Conservation (phyloP, 176 grass and related monocot genomes). For the Thinopyrum elongatum region DNA sequence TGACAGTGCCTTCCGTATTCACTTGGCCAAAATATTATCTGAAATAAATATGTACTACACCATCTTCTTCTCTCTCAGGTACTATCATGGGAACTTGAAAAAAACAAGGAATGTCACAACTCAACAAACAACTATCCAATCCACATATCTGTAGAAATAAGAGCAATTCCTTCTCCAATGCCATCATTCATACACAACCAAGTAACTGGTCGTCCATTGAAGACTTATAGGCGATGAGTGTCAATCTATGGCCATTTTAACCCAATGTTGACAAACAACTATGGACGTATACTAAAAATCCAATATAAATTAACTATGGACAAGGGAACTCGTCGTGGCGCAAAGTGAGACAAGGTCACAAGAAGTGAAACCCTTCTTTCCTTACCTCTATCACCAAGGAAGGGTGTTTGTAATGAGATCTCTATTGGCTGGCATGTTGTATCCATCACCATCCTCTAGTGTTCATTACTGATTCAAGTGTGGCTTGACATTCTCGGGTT, state of each 20-base stretch:
- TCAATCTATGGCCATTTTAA: conserved; percentile 21
- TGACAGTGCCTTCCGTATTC: too few relatives aligned
- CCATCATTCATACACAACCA: neutral
- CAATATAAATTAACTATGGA: conserved; percentile 26
- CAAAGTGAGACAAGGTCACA: neutral
- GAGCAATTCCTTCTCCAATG: neutral
- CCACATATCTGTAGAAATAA: neutral
- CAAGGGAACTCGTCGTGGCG: neutral
- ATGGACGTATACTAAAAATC: neutral
- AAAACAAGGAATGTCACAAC: neutral
- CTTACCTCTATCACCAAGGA: neutral
- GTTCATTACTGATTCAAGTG: neutral
- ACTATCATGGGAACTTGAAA: neutral
- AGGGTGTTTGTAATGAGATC: neutral
- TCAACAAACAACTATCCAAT: neutral
- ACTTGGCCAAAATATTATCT: too few relatives aligned
- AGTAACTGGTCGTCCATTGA: neutral
- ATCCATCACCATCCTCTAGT: neutral
- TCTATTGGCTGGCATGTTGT: neutral
- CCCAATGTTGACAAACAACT: conserved; percentile 4
- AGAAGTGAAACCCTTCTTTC: neutral
- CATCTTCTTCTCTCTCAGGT: neutral
- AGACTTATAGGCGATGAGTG: neutral
- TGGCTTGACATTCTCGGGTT: conserved; percentile 32
- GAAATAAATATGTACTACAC: too few relatives aligned